Evolutionary conservation across 2,329 filamentous ascomycete species (phyloP).

Genomic region (Ceratocystis huliohia): DNA sequence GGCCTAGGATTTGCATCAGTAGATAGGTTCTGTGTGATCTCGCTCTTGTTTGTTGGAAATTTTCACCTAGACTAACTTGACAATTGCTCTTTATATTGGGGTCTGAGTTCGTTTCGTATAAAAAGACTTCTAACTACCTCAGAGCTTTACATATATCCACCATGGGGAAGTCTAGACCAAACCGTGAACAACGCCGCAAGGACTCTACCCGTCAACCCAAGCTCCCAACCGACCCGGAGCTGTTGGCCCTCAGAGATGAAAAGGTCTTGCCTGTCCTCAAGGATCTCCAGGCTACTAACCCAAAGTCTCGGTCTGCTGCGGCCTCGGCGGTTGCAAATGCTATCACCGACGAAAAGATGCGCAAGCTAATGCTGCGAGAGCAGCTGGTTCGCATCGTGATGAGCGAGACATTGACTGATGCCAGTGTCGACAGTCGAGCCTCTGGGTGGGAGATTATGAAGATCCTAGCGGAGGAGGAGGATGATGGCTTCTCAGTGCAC

Average conservation of each 20-base stretch:
- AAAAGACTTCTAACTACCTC: background rate
- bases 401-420: constrained; percentile 51
- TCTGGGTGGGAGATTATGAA: constrained; percentile 56
- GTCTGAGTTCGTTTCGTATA: background rate
- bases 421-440: constrained; percentile 48
- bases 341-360: constrained; percentile 47
- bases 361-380: constrained; percentile 53
- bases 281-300: constrained; percentile 46
- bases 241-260: constrained; percentile 48
- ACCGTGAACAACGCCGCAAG: constrained; percentile 36
- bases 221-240: constrained; percentile 49
- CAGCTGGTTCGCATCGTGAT: constrained; percentile 52
- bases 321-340: constrained; percentile 49
- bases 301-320: constrained; percentile 46
- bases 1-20: background rate
- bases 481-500: constrained; percentile 54
- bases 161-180: constrained; percentile 50
- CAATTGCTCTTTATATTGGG: background rate
- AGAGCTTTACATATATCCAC: constrained; percentile 10
- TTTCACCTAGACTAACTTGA: background rate
- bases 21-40: background rate
- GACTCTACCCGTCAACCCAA: constrained; percentile 49
- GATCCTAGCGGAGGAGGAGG: constrained; percentile 49
- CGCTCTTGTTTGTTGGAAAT: constrained; percentile 5
- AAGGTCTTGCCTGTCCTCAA: constrained; percentile 51